Base-by-base conservation (phyloP, 225 moss, liverwort and hornwort species). In the Straminergon stramineum region DNA sequence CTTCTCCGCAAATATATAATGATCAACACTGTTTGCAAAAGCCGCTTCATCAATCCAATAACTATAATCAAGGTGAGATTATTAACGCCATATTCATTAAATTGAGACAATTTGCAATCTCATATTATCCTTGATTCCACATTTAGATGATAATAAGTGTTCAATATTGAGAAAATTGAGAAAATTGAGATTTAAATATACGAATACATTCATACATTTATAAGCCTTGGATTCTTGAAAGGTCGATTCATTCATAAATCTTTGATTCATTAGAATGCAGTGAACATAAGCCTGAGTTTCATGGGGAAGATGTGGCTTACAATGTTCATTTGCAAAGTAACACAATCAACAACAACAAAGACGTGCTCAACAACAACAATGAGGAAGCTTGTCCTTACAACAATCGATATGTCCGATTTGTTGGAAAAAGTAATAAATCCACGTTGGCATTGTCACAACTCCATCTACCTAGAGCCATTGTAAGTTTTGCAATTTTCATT, bases 361-460 rank as follows among this genome's bases (percentile, higher is more conserved):
- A 88, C 28, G 86, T 67, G 22, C 48, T 55, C 30, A 80, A 52
- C 26, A 52, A 52, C 26, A 52, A 64, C 27, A 55, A 30, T 6
- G 35, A 0, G 41, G 69, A 65, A 66, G 26, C 57, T 81, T n/a
- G 52, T 17, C 28, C 7, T 77, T 56, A 93, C 88, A 83, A 61
- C 8, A 81, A 15, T 83, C 93, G 92, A 34, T 83, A 82, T 56
- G 94, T 90, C 22, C 90, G 91, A 16, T 87, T 91, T 91, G 90
- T 90, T 28, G 92, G 81, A 22, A 85, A 86, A 84, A 90, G 15
- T 31, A 74, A 51, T 48, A 91, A 80, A 85, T 39, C 75, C 26
- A 15, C 28, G 9, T 7, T 81, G 84, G 84, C 51, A 64, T 83
- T 56, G n/a, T 67, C 82, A 19, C 82, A 82, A 5, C 83, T 53